Evolutionary conservation across 768 basidiomycete genomes (phyloP).

Genomic region (Suillus luteus): DNA sequence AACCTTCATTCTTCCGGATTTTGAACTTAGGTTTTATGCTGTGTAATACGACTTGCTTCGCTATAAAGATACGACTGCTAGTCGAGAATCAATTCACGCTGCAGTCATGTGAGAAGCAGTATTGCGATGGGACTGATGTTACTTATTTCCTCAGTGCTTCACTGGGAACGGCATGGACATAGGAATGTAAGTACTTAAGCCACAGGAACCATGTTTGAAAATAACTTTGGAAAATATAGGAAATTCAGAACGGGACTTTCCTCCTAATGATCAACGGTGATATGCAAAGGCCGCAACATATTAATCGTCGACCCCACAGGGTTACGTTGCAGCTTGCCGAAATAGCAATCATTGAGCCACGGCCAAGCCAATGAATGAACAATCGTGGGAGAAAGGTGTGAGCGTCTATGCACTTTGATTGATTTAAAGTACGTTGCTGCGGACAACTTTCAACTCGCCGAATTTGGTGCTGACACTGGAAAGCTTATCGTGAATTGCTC

Average conservation of each 20-base stretch:
- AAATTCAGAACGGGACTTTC: background rate
- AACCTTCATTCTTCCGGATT: background rate
- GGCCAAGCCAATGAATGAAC: background rate
- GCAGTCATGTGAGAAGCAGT: background rate
- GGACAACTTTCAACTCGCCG: background rate
- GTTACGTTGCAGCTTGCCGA: background rate
- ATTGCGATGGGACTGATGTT: background rate
- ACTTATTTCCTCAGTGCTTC: background rate
- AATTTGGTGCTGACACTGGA: background rate
- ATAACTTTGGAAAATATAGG: background rate
- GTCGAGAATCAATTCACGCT: background rate
- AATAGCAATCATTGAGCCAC: background rate
- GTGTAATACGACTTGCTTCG: background rate
- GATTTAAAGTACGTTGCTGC: background rate
- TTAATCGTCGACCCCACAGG: background rate
- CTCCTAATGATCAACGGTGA: background rate
- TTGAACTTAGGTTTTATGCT: background rate
- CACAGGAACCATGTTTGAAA: background rate
- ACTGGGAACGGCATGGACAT: background rate
- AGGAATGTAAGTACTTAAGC: background rate
- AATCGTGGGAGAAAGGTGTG: background rate
- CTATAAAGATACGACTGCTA: background rate
- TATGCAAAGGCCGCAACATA: background rate
- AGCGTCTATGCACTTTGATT: background rate
- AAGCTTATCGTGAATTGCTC: too few relatives aligned